These are phyloP conservation scores for Apophysomyces trapeziformis DNA, from an alignment of 371 early-diverging fungal species.

Conservation along the genomic window DNA sequence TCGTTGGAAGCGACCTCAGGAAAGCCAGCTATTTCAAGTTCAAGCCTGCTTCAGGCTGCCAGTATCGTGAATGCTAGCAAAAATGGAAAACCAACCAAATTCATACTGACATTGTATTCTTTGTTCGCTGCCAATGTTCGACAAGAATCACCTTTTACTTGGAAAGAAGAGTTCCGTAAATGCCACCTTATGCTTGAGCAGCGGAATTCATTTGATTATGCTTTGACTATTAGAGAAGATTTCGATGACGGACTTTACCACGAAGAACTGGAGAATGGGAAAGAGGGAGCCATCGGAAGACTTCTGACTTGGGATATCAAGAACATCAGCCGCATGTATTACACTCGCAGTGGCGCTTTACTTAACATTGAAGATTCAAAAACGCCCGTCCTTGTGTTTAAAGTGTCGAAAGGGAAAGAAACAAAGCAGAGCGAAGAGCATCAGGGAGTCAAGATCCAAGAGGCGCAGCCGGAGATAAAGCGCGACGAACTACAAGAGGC, in stretches of 20 bases:
- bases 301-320: constrained; percentile 31
- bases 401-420: constrained; percentile 38
- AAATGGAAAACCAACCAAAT: constrained; percentile 15
- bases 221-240: constrained; percentile 61
- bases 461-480: constrained; percentile 31
- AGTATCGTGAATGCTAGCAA: constrained; percentile 22
- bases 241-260: constrained; percentile 77
- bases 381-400: constrained; percentile 72
- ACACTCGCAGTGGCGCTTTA: constrained; percentile 70
- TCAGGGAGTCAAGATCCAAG: constrained; percentile 27
- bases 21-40: constrained; percentile 16
- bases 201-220: constrained; percentile 34
- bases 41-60: constrained; percentile 39
- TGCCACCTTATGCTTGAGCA: constrained; percentile 29
- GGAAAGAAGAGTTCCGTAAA: constrained; percentile 77
- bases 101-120: constrained; percentile 62
- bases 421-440: constrained; percentile 4
- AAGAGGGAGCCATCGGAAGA: constrained; percentile 23
- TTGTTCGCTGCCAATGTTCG: constrained; percentile 68
- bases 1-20: constrained; percentile 30
- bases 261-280: constrained; percentile 48
- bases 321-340: constrained; percentile 62
- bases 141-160: constrained; percentile 61
- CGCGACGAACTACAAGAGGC: constrained; percentile 37
- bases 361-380: constrained; percentile 74